Percentiles rank a stretch among this genome's conserved stretches.
These are phyloP conservation scores for Lepidium sativum DNA, from an alignment of 345 rosid genomes.

Conservation along the genomic window DNA sequence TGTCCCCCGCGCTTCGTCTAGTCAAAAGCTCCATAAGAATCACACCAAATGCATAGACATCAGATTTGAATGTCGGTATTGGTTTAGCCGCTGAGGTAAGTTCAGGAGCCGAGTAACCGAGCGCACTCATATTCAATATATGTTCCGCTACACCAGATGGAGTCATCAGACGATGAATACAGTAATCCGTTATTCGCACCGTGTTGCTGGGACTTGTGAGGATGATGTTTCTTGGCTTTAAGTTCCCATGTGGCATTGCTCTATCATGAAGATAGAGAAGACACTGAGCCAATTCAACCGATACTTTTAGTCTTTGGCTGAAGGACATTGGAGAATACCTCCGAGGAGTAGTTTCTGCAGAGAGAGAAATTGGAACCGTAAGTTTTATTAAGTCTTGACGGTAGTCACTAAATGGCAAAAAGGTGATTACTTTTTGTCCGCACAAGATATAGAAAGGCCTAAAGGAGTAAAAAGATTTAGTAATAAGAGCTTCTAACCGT, in stretches of 20 bases:
- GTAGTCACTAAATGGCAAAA: background rate
- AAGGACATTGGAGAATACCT: constrained; percentile 72
- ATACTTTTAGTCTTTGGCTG: constrained; percentile 68
- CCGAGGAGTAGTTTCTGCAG: constrained; percentile 85
- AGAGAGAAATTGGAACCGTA: background rate
- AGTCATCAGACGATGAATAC: constrained; percentile 86
- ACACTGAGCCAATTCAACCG: constrained; percentile 68
- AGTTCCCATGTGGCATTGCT: constrained; percentile 76
- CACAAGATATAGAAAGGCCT: background rate
- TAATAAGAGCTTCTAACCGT: constrained; percentile 47
- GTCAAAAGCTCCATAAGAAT: constrained; percentile 87
- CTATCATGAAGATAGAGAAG: constrained; percentile 76
- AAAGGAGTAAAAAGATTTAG: background rate
- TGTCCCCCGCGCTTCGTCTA: constrained; percentile 84
- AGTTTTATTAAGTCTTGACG: background rate
- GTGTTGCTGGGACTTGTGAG: constrained; percentile 44
- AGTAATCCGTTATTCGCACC: constrained; percentile 58
- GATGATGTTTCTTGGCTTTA: constrained; percentile 79
- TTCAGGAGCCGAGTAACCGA: constrained; percentile 90
- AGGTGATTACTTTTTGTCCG: background rate
- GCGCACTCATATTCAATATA: constrained; percentile 79
- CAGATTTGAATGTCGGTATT: constrained; percentile 59
- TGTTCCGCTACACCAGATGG: constrained; percentile 80
- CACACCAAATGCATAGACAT: constrained; percentile 83
- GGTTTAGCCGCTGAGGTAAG: constrained; percentile 64